Conservation (phyloP, 2,329 filamentous ascomycete genomes). For the Myriosclerotinia curreyana region DNA sequence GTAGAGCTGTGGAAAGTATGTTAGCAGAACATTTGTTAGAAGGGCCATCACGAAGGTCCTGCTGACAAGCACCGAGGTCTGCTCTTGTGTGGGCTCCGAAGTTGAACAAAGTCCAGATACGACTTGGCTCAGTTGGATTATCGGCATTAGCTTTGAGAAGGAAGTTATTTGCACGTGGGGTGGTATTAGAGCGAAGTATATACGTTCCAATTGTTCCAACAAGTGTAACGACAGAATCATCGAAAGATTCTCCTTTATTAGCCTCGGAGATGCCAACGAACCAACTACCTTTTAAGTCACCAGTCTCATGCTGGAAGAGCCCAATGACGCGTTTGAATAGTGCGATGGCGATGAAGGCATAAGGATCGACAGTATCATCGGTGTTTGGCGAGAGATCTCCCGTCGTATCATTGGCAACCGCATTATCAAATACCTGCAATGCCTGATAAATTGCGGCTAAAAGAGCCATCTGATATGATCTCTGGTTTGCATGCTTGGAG, state of each 20-base stretch:
- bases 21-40: constrained; percentile 19
- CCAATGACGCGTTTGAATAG: constrained; percentile 25
- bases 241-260: constrained; percentile 13
- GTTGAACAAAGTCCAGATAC: constrained; percentile 23
- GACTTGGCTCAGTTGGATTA: constrained; percentile 11
- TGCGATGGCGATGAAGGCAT: constrained; percentile 27
- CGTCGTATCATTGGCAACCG: constrained; percentile 22
- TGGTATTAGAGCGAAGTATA: constrained; percentile 28
- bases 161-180: constrained; percentile 27
- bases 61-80: constrained; percentile 15
- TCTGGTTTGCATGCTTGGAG: constrained; percentile 25
- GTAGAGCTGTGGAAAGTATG: constrained; percentile 20
- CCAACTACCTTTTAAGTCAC: constrained; percentile 3
- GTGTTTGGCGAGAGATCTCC: background rate
- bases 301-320: constrained; percentile 20
- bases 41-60: constrained; percentile 16
- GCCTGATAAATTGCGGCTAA: constrained; percentile 31
- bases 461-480: constrained; percentile 30
- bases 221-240: constrained; percentile 19
- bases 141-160: constrained; percentile 17
- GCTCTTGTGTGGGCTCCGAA: constrained; percentile 11
- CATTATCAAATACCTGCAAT: constrained; percentile 32
- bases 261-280: constrained; percentile 24
- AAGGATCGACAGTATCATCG: constrained; percentile 23
- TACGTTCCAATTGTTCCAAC: constrained; percentile 31